Evolutionary conservation across 2,329 filamentous ascomycete genomes (phyloP), one percentile per base, ranked within the genome.

Genomic region (Aquanectria penicillioides): DNA sequence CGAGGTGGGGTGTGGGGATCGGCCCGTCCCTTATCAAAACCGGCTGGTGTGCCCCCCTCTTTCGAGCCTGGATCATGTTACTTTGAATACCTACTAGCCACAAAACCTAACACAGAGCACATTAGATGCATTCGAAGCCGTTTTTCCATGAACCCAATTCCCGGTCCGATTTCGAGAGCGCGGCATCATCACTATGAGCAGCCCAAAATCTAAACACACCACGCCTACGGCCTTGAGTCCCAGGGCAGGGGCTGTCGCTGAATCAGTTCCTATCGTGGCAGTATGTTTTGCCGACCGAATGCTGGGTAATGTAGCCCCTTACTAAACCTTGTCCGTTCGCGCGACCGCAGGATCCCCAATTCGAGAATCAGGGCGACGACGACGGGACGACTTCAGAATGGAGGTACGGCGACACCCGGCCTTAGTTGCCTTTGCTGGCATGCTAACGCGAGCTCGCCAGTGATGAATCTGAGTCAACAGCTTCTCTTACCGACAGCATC

Each of bases 401-500:
- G n/a, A 52, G 49, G 61, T 63, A 63, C 22, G 15, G 44, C 12
- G 7, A 41, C 23, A 34, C 40, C 7, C 8, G 11, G 20, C 38
- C 18, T 33, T 2, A 12, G 13, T 22, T n/a, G 13, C 8, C 12
- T 41, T 44, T 13, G 23, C 36, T 57, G 38, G 51, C 43, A 51
- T 48, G 23, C 40, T 44, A 34, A 28, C n/a, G 3, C 36, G 12
- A 11, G 6, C 25, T 40, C 20, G n/a, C 23, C 28, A 63, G 61
- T 22, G 26, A 63, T 15, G 61, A 49, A 18, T 10, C 34, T 18
- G 61, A 61, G 29, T 64, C 63, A 33, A 64, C 63, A 3, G 55
- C 46, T 20, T 65, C 63, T 31, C 36, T 65, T 31, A 53, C 60
- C 4, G 61, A 65, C 44, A 65, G 61, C 51, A 63, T 65, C 44